A percentile compares a stretch with the other conserved stretches of the same genome.
These are phyloP conservation scores for Ceratocystis colombiana DNA, from an alignment of 2,329 filamentous ascomycete genomes.

Conservation along the genomic window DNA sequence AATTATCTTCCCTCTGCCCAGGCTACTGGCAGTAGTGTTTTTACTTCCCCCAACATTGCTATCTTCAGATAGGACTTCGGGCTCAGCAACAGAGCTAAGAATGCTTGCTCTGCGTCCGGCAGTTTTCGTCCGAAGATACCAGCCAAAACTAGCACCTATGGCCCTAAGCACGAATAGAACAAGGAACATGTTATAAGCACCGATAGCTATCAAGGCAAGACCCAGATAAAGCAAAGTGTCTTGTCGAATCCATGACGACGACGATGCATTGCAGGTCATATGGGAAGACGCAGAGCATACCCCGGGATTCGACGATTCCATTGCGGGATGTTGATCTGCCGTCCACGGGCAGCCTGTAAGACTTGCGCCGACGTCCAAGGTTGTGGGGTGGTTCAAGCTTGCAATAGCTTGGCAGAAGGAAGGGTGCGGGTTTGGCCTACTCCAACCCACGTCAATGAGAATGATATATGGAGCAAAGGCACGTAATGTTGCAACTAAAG, in stretches of 20 bases:
- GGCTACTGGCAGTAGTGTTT: conserved; percentile 42
- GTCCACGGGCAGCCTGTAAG: background rate
- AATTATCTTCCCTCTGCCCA: conserved; percentile 62
- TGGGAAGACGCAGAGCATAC: conserved; percentile 12
- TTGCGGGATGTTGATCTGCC: background rate
- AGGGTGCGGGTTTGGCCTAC: background rate
- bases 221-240: conserved; percentile 14
- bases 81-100: conserved; percentile 36
- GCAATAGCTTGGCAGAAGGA: background rate
- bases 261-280: conserved; percentile 14
- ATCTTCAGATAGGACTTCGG: conserved; percentile 29
- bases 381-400: background rate
- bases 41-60: conserved; percentile 65
- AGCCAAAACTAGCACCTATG: conserved; percentile 44
- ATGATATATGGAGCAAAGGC: background rate
- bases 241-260: conserved; percentile 3
- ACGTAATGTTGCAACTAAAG: background rate
- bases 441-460: background rate
- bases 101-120: conserved; percentile 51
- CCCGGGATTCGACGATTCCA: conserved; percentile 17
- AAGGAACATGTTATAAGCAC: conserved; percentile 27
- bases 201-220: conserved; percentile 21
- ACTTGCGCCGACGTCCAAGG: background rate
- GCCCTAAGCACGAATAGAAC: conserved; percentile 34
- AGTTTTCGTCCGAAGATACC: conserved; percentile 53